Percentiles rank a stretch among this genome's conserved stretches.
These are phyloP conservation scores for Dioszegia crocea DNA, from an alignment of 768 basidiomycete species.

Conservation along the genomic window DNA sequence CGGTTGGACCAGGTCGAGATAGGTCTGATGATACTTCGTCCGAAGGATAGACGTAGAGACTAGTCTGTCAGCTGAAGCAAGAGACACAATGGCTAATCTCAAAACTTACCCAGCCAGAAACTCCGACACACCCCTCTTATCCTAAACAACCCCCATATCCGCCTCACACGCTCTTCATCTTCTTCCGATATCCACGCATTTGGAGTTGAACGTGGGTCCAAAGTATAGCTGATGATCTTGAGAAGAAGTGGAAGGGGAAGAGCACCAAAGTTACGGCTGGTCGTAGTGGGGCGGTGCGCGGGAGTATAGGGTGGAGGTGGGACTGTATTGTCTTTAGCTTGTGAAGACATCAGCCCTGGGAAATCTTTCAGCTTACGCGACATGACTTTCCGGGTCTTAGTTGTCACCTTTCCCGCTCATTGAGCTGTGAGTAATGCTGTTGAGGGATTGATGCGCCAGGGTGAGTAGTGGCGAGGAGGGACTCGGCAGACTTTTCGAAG, in stretches of 20 bases:
- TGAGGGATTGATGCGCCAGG: no score
- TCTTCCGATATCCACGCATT: constrained; percentile 20
- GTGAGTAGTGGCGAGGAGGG: no score
- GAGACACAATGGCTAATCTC: background rate
- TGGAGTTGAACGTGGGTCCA: constrained; percentile 31
- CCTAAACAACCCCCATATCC: constrained; percentile 36
- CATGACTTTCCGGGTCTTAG: background rate
- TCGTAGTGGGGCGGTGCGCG: background rate
- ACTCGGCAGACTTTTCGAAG: no score
- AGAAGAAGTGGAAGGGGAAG: constrained; percentile 30
- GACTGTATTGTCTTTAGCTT: background rate
- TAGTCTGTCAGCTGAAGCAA: background rate
- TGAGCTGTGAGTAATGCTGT: no score
- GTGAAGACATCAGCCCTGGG: background rate
- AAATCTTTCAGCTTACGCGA: background rate
- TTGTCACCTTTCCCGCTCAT: no score
- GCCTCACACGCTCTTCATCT: constrained; percentile 29
- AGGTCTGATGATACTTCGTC: constrained; percentile 14
- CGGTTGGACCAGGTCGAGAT: constrained; percentile 15
- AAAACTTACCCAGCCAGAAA: constrained; percentile 31
- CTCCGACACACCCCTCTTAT: constrained; percentile 29
- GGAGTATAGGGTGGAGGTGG: constrained; percentile 22
- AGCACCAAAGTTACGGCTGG: background rate
- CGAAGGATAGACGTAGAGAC: constrained; percentile 33
- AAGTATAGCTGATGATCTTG: constrained; percentile 24